Evolutionary conservation across 164 flowering plant species (phyloP).

Genomic region (Stephania yunnanensis): DNA sequence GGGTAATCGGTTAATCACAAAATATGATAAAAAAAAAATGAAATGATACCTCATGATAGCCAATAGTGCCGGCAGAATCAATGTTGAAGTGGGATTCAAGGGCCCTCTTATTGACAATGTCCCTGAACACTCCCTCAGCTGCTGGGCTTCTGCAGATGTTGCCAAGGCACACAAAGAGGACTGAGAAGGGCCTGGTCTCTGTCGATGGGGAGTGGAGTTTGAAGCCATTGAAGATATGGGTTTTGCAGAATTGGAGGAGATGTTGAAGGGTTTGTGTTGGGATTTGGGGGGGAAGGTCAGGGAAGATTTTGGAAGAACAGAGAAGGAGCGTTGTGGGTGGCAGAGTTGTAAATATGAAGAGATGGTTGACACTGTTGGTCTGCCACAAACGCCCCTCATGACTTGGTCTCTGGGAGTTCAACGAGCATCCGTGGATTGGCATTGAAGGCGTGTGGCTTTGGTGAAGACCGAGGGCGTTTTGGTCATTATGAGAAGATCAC

Average conservation of each 20-base stretch:
- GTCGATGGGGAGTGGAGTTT: conserved; percentile 16
- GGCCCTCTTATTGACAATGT: conserved; percentile 58
- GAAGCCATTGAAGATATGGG: conserved; percentile 18
- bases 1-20: no score
- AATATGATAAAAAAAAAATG: not conserved
- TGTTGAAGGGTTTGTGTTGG: not conserved
- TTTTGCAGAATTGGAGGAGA: not conserved
- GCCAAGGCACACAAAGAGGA: conserved; percentile 94
- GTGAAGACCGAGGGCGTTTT: not conserved
- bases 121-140: conserved; percentile 89
- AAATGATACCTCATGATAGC: conserved; percentile 27
- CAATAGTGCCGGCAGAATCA: conserved; percentile 98
- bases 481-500: not conserved
- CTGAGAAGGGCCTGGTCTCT: conserved; percentile 63
- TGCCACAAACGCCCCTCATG: conserved; percentile 1
- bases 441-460: not conserved
- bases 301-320: not conserved
- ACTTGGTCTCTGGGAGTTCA: not conserved
- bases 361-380: not conserved
- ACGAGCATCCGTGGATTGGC: not conserved
- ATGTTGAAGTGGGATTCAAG: conserved; percentile 58
- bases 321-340: conserved; percentile 3
- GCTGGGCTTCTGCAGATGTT: conserved; percentile 97
- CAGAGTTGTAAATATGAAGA: conserved; percentile 14
- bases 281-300: not conserved